A percentile compares a stretch with the other conserved stretches of the same genome.
Evolutionary conservation across 352 stramenopile genomes (phyloP).

Genomic region (Globisporangium middletonii): DNA sequence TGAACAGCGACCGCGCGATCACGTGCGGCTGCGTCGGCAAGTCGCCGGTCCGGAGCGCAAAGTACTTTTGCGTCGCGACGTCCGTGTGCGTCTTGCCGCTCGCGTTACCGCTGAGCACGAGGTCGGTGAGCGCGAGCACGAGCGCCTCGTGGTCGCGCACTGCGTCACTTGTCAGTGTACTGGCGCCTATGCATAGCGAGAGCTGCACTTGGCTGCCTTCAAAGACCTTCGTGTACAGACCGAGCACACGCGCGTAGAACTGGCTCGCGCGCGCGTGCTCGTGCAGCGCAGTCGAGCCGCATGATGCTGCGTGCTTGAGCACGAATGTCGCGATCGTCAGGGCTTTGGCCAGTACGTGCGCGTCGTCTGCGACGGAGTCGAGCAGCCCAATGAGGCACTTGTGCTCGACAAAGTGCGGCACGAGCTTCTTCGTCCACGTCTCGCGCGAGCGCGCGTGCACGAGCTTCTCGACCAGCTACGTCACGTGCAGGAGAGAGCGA

Average conservation of each 20-base stretch:
- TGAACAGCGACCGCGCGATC: slow-evolving; percentile 28
- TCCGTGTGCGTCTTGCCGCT: slow-evolving; percentile 14
- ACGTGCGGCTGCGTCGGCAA: not conserved
- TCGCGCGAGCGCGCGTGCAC: slow-evolving; percentile 13
- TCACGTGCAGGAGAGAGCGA: not conserved
- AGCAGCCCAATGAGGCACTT: slow-evolving; percentile 19
- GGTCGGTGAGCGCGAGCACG: slow-evolving; percentile 27
- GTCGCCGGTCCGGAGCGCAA: slow-evolving; percentile 19
- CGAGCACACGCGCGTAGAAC: slow-evolving; percentile 18
- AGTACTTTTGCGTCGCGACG: slow-evolving; percentile 31
- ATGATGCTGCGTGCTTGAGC: slow-evolving; percentile 12
- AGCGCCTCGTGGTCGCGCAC: slow-evolving; percentile 16
- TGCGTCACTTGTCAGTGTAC: not conserved
- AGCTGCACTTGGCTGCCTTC: slow-evolving; percentile 7
- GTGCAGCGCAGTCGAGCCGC: slow-evolving; percentile 19
- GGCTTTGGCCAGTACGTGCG: slow-evolving; percentile 15
- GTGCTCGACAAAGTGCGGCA: slow-evolving; percentile 22
- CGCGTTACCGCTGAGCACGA: slow-evolving; percentile 38
- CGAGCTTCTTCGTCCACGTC: slow-evolving; percentile 15
- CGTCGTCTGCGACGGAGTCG: slow-evolving; percentile 12
- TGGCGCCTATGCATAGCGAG: not conserved
- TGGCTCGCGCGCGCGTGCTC: slow-evolving; percentile 18
- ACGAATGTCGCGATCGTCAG: slow-evolving; percentile 15
- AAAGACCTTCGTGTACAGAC: slow-evolving; percentile 3
- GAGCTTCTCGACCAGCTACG: slow-evolving; percentile 23